These are phyloP conservation scores for Solanum chacoense DNA, from an alignment of 305 asterid species.

Conservation along the genomic window DNA sequence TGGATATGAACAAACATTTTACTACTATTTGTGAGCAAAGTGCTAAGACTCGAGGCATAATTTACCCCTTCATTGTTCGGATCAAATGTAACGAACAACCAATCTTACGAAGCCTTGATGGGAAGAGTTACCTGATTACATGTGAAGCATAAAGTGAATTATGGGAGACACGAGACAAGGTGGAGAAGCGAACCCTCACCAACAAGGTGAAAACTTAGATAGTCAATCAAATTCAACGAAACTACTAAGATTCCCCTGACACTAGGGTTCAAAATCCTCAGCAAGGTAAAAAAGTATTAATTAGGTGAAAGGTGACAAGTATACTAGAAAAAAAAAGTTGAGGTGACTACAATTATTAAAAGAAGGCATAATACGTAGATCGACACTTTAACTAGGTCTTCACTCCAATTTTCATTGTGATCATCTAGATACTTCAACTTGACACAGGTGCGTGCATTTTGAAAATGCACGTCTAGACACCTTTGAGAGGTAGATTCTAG, in stretches of 20 bases:
- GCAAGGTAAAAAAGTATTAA: not conserved
- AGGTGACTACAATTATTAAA: not conserved
- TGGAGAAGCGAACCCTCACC: not conserved
- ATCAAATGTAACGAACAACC: not conserved
- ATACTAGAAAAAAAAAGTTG: not conserved
- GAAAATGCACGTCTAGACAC: too few species aligned
- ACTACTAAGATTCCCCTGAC: not conserved
- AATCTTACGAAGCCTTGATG: not conserved
- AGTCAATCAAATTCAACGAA: not conserved
- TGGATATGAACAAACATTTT: not conserved
- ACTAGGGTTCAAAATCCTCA: not conserved
- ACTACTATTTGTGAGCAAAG: not conserved
- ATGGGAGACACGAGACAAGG: not conserved
- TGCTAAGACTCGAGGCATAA: not conserved
- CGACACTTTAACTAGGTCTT: too few species aligned
- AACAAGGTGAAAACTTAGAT: not conserved
- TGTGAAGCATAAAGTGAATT: not conserved
- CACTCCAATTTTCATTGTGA: too few species aligned
- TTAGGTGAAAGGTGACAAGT: not conserved
- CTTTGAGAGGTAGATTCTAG: too few species aligned
- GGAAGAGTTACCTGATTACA: not conserved
- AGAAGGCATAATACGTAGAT: too few species aligned
- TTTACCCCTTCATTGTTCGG: not conserved
- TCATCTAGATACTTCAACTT: too few species aligned
- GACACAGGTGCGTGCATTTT: not conserved